Base-by-base conservation (phyloP, 108 stramenopile species). In the Nitzschia palea region DNA sequence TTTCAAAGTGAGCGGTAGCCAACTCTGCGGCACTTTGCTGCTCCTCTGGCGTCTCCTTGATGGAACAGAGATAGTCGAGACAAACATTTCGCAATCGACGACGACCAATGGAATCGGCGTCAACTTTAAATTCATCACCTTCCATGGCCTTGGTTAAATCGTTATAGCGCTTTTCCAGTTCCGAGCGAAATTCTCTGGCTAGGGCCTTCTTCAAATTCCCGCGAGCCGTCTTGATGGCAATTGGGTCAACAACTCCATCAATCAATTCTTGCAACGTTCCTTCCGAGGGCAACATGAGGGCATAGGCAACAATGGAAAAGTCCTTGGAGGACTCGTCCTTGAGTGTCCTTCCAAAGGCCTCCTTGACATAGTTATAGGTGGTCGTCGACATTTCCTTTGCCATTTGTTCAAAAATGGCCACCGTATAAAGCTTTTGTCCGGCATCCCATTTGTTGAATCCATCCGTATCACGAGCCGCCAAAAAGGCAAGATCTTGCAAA, bases 401-500 rank as follows among this genome's bases (percentile, higher is more conserved):
- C 64, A 87, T 56, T 15, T 57, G 57, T 73, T 91, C 83, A 68
- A 93, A 85, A 65, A 93, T 84, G 35, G 73, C 59, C 25, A 48
- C 45, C 26, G 81, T 73, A 57, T 66, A 82, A 1, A 96, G 63
- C 48, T 71, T 72, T 55, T 96, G 92, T 23, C 82, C 87, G 32
- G 95, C 89, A 52, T 96, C 96, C 94, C 94, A 96, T 22, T 82
- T 77, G 83, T 96, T 96, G 84, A 97, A 94, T 2, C 91, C 88
- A 74, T 97, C 96, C 2, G 93, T 91, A 71, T 97, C 96, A 57
- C 80, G 54, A 12, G 93, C 79, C 23, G 94, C 93, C 31, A 97
- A 68, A 61, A 92, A 91, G 3, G 89, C 87, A 56, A 95, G 72
- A 34, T 75, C 74, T 31, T 68, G 65, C 61, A 85, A 79, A 30